These are phyloP conservation scores for Saprolegnia diclina DNA, from an alignment of 352 stramenopile genomes.

Conservation along the genomic window DNA sequence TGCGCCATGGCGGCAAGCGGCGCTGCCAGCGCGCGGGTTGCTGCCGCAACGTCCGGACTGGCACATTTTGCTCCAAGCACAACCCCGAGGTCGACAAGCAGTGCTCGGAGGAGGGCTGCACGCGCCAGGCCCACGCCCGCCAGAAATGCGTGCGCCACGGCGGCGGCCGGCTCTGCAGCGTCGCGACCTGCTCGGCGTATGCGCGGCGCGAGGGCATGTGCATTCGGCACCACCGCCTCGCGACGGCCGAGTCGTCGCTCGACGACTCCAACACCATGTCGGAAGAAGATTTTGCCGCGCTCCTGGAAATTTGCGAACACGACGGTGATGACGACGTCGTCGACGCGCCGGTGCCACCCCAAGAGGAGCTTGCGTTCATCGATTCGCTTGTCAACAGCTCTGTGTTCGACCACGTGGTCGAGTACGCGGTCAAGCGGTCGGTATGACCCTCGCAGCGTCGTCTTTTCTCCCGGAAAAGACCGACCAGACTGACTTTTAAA, in stretches of 20 bases:
- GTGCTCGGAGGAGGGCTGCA: conserved; percentile 4
- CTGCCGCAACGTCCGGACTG: conserved; percentile 52
- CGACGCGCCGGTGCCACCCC: too few species aligned
- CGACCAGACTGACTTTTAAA: too few species aligned
- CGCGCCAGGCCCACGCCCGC: conserved; percentile 27
- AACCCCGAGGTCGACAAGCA: neutral
- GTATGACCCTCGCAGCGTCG: too few species aligned
- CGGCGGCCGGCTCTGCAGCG: conserved; percentile 70
- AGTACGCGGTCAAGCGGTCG: neutral
- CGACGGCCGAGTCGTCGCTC: neutral
- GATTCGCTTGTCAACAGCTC: neutral
- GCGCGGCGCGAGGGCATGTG: conserved; percentile 68
- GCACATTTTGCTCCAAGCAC: neutral
- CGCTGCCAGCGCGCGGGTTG: conserved; percentile 66
- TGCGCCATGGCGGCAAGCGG: conserved; percentile 70
- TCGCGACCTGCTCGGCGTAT: conserved; percentile 68
- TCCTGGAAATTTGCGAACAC: too few species aligned
- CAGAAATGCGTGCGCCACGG: conserved; percentile 75
- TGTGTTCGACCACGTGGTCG: neutral
- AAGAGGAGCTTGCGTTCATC: neutral
- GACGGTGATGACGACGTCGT: too few species aligned
- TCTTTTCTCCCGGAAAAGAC: too few species aligned
- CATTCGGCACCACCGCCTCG: conserved; percentile 29
- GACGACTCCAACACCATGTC: neutral
- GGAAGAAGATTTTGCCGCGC: too few species aligned